Evolutionary conservation across 164 flowering plant genomes (phyloP).

Genomic region (Cinnamomum chago): DNA sequence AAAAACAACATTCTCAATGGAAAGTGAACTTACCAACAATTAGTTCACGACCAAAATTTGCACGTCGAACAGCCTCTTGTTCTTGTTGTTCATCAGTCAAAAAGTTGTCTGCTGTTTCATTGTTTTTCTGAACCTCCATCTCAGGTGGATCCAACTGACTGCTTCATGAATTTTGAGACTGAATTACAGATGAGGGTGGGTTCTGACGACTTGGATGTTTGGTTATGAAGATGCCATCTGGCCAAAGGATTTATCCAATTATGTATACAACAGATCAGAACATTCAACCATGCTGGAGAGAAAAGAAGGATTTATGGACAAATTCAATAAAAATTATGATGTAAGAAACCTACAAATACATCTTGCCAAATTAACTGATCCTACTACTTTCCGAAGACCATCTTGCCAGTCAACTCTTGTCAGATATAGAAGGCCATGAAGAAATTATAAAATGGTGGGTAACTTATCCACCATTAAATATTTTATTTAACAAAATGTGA

Average conservation of each 20-base stretch:
- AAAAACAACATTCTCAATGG: too few species aligned
- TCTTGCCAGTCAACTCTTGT: too few species aligned
- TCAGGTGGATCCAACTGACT: conserved; percentile 35
- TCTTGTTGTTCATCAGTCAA: conserved; percentile 47
- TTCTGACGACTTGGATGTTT: conserved; percentile 81
- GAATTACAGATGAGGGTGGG: conserved; percentile 38
- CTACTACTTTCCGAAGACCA: too few species aligned
- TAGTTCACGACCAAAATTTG: conserved; percentile 79
- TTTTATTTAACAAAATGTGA: too few species aligned
- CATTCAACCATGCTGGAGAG: too few species aligned
- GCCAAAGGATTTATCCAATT: conserved; percentile 83
- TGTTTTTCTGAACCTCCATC: conserved; percentile 20
- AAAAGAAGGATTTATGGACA: too few species aligned
- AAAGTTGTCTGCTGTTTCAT: conserved; percentile 13
- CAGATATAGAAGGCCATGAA: too few species aligned
- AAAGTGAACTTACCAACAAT: conserved; percentile 61
- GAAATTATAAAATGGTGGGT: too few species aligned
- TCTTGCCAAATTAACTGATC: too few species aligned
- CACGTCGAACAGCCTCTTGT: conserved; percentile 75
- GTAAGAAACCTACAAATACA: too few species aligned
- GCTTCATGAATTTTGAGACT: conserved; percentile 24
- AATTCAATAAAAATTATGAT: too few species aligned
- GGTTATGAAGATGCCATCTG: conserved; percentile 94
- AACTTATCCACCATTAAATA: too few species aligned
- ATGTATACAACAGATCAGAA: conserved; percentile 14